A percentile compares a stretch with the other conserved stretches of the same genome.
phyloP scores from a whole-genome alignment of 352 stramenopile species.

The Phytopythium aichiense region DNA sequence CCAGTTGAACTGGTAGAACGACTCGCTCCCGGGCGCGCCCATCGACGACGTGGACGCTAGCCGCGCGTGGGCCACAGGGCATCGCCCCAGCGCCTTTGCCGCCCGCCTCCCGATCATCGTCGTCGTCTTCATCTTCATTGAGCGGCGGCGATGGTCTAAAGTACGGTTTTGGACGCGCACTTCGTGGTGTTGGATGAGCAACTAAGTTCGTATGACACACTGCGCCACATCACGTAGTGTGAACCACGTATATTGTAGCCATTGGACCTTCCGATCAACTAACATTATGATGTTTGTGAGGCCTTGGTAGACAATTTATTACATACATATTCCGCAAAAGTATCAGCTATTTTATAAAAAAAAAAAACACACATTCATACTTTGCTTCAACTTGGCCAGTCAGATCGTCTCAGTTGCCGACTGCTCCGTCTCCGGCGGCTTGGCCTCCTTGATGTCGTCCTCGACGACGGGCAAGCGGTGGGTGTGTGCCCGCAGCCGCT shows the following conservation, averaged over 20 bases:
- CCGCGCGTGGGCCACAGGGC: neutral
- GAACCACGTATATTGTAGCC: too few species aligned
- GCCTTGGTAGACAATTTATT: too few species aligned
- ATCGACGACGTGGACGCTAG: slow-evolving; percentile 9
- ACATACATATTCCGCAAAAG: too few species aligned
- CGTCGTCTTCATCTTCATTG: neutral
- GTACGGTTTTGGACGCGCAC: too few species aligned
- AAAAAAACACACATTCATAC: too few species aligned
- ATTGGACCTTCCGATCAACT: too few species aligned
- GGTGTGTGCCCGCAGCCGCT: slow-evolving; percentile 50
- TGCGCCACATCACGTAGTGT: too few species aligned
- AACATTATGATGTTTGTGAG: too few species aligned
- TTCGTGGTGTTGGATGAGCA: too few species aligned
- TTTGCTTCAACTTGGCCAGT: neutral
- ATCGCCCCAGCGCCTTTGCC: neutral
- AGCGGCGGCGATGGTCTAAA: too few species aligned
- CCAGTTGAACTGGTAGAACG: slow-evolving; percentile 36
- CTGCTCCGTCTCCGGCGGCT: neutral
- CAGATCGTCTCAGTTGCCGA: neutral
- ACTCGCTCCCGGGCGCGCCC: neutral
- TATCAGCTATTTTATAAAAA: too few species aligned
- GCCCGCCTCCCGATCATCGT: neutral
- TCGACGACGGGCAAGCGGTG: slow-evolving; percentile 51
- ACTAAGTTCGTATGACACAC: too few species aligned
- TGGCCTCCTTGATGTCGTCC: slow-evolving; percentile 34